Base-by-base conservation (phyloP, 2,329 filamentous ascomycete genomes). In the Aspergillus japonicus region DNA sequence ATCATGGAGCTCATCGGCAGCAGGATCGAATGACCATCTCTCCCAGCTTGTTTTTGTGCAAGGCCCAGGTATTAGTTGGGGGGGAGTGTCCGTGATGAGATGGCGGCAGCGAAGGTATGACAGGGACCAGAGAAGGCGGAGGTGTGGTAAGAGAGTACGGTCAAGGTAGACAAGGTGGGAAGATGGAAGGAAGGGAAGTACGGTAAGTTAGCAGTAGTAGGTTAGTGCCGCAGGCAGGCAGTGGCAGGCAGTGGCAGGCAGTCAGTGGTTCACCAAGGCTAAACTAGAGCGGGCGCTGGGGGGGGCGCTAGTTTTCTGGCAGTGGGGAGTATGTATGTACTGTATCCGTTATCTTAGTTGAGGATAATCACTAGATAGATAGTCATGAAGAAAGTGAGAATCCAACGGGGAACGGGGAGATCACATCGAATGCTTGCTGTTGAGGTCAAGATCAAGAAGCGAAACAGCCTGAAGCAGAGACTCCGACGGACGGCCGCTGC, bases 1-100 rank as follows among this genome's bases (percentile, higher is more conserved):
- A 81, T 82, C 81, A 81, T 85, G 81, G 84, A 87, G 86, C 86
- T 89, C 88, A 90, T 90, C 81, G 81, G 83, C 82, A 76, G 77
- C 72, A 73, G 73, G 69, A 72, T 71, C 70, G 73, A 76, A 77
- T 76, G 73, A 76, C 78, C 83, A 86, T 86, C 73, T 79, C 83
- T 83, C 77, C 70, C 73, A 58, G 44, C 42, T 29, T 47, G 42
- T 54, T 44, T 31, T 29, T 47, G 47, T 21, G 44, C 8, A 24
- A 24, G 16, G 8, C 16, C 24, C 44, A 48, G 21, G 8, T 29
- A 29, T 29, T 29, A 29, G 26, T 29, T 6, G 26, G 26, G 8
- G 26, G 24, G 6, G 24, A n/a, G 24, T 31, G 23, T 39, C 23
- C 23, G 14, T 29, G 29, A 29, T 26, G 35, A 44, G 39, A 12